phyloP scores from a whole-genome alignment of 2,329 filamentous ascomycete genomes.

The Aureobasidium zeae region DNA sequence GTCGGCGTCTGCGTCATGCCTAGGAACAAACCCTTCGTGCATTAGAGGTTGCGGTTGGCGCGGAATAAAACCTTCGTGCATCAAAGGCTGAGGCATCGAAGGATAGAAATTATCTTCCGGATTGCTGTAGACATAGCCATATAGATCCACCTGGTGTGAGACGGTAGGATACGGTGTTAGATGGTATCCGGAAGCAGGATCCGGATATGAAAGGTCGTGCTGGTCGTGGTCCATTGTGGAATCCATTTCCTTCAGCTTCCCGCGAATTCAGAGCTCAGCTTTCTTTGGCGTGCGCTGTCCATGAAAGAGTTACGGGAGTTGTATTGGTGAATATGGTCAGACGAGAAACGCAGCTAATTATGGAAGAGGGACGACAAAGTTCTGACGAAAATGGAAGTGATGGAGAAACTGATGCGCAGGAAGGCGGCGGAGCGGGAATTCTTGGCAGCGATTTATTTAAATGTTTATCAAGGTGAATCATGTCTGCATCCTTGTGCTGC shows the following conservation, averaged over 20 bases:
- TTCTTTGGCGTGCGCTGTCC: conserved; percentile 10
- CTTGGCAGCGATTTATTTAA: too few relatives aligned
- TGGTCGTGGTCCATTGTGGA: conserved; percentile 11
- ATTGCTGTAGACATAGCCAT: conserved; percentile 6
- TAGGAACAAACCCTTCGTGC: conserved; percentile 33
- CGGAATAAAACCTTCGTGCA: conserved; percentile 34
- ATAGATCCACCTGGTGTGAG: conserved; percentile 3
- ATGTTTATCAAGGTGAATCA: conserved; percentile 4
- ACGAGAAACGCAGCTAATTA: neutral
- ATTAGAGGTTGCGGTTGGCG: conserved; percentile 25
- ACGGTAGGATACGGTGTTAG: conserved; percentile 4
- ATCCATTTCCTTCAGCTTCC: conserved; percentile 9
- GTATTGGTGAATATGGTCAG: neutral
- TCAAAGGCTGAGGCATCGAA: conserved; percentile 18
- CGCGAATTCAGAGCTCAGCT: conserved; percentile 4
- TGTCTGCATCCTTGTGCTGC: too few relatives aligned
- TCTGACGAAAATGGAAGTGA: neutral
- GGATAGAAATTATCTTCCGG: conserved; percentile 13
- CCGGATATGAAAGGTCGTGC: conserved; percentile 11
- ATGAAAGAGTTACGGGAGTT: neutral
- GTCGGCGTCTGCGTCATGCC: conserved; percentile 26
- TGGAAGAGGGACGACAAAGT: neutral
- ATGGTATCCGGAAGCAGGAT: conserved; percentile 5
- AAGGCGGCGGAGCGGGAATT: neutral
- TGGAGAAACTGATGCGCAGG: conserved; percentile 7